Evolutionary conservation across 768 basidiomycete genomes (phyloP), one percentile per base, ranked within the genome.

Genomic region (Suillus weaverae): DNA sequence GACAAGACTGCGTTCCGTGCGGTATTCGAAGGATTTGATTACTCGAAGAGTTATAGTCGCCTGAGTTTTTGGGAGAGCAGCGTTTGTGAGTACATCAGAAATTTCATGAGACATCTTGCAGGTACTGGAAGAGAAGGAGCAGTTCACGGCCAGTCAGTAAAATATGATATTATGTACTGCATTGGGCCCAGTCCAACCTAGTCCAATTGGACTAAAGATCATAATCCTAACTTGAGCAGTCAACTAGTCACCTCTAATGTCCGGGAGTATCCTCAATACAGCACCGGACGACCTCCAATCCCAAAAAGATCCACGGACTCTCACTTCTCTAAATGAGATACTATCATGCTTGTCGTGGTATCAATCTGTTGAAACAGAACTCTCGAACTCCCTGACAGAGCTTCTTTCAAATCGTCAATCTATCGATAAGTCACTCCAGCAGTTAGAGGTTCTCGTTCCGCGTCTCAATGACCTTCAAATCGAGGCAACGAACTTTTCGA

Each of bases 1-100:
- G 61, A 99, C 89, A 68, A 98, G 84, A 72, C 86, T 89, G 69
- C 89, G 90, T 74, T 94, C 91, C 62, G 95, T 98, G 62, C 97
- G 86, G 76, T 87, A 98, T 72, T 88, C 89, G 75, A 99, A 97
- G 22, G 93, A 95, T 74, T 99, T 99, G 80, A 99, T 93, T 67
- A 98, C 84, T 38, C 97, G 89, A 57, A 99, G 76, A 8, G 97
- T 99, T 64, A 99, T 79, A 5, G 94, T 95, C 26, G 94, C 94
- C 66, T 87, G 82, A 3, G 90, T 89, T 69, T 79, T 83, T 11
- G 94, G 90, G 3, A 84, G 81, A 35, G 86, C 81, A 61, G 84
- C 79, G 78, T 90, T 95, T 50, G 89, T 88, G 48, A 88, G 81
- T 39, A 77, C 70, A 62, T 83, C 80, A 57, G 79, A 78, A 68